A percentile compares a stretch with the other conserved stretches of the same genome.
Evolutionary conservation across 176 grass and related monocot genomes (phyloP).

Genomic region (Oryza rufipogon): DNA sequence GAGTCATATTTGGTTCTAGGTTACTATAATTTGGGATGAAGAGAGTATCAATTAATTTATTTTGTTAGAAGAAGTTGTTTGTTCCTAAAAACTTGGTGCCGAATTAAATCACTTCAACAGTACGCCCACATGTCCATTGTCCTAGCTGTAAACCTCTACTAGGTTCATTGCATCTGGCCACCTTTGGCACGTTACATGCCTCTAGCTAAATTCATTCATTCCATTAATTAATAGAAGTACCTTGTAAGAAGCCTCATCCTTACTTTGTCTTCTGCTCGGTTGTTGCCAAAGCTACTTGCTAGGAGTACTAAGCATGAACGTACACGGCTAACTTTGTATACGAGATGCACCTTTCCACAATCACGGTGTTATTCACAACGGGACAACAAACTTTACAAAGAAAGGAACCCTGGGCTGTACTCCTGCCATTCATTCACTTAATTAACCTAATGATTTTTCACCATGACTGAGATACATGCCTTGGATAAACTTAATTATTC

Average conservation of each 20-base stretch:
- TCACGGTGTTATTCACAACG: slow-evolving; percentile 13
- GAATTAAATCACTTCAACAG: neutral
- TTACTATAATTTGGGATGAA: too few species aligned
- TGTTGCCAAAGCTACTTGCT: too few species aligned
- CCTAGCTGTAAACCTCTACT: neutral
- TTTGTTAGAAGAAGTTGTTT: too few species aligned
- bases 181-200: neutral
- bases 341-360: slow-evolving; percentile 3
- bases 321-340: neutral
- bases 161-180: slow-evolving; percentile 35
- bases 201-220: slow-evolving; percentile 22
- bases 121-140: neutral
- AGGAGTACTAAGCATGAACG: neutral
- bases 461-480: too few species aligned
- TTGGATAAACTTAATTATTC: too few species aligned
- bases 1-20: too few species aligned
- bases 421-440: neutral
- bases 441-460: too few species aligned
- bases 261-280: too few species aligned
- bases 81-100: too few species aligned
- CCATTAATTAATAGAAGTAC: neutral
- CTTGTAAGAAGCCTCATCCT: neutral
- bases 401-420: neutral
- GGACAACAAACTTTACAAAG: neutral
- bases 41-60: too few species aligned